phyloP scores from a whole-genome alignment of 2,329 filamentous ascomycete genomes.

The Diaporthe vaccinii region DNA sequence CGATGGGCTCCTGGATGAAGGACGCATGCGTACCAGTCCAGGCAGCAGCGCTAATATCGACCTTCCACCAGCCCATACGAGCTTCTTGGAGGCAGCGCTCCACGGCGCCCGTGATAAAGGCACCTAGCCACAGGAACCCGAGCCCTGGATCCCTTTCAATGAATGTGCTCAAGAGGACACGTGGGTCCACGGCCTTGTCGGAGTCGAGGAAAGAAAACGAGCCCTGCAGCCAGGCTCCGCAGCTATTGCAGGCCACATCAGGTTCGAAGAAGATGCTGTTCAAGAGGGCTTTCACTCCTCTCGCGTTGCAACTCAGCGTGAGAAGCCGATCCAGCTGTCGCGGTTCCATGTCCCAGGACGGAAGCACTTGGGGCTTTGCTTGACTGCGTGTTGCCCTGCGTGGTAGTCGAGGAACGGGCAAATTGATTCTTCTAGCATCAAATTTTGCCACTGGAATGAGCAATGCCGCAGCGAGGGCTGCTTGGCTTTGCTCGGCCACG shows the following conservation, averaged over 20 bases:
- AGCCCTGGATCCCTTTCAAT: constrained; percentile 10
- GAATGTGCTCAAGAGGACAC: constrained; percentile 5
- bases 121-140: constrained; percentile 11
- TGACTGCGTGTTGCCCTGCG: background rate
- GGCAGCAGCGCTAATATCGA: background rate
- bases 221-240: constrained; percentile 8
- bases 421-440: constrained; percentile 42
- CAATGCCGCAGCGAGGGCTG: constrained; percentile 48
- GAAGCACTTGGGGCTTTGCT: background rate
- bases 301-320: constrained; percentile 19
- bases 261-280: constrained; percentile 23
- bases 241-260: constrained; percentile 15
- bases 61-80: constrained; percentile 17
- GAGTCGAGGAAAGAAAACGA: constrained; percentile 19
- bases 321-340: constrained; percentile 14
- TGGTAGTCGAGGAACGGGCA: constrained; percentile 3
- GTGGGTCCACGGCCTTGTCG: background rate
- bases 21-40: constrained; percentile 11
- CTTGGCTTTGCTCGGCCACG: constrained; percentile 46
- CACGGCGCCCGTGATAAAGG: too few relatives aligned
- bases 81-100: constrained; percentile 10
- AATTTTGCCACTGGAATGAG: constrained; percentile 48
- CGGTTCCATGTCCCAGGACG: background rate
- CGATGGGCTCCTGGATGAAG: constrained; percentile 9
- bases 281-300: constrained; percentile 3